phyloP scores from a whole-genome alignment of 129 eudicot genomes.

The Flaveria bidentis region DNA sequence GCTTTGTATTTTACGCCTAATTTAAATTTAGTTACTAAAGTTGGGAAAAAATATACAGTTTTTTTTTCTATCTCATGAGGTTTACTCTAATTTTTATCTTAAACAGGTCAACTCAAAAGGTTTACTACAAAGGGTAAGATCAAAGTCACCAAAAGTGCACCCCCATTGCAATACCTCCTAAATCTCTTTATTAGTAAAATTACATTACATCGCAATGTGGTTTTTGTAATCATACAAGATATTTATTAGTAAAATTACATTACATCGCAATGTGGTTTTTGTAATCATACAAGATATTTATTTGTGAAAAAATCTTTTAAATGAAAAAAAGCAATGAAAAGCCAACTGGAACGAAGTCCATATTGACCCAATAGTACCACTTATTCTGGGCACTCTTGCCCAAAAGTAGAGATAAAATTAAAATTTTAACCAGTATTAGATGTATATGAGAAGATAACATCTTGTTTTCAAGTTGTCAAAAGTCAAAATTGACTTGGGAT shows the following conservation, averaged over 20 bases:
- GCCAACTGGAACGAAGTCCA: not conserved
- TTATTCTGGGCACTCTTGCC: conserved; percentile 8
- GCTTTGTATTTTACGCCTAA: not conserved
- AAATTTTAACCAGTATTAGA: not conserved
- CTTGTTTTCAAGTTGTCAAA: not conserved
- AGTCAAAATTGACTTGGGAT: not conserved
- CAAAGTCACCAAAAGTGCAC: too few species aligned
- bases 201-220: not conserved
- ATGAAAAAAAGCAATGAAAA: not conserved
- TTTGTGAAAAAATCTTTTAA: not conserved
- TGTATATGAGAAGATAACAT: not conserved
- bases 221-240: not conserved
- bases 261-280: not conserved
- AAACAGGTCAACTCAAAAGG: too few species aligned
- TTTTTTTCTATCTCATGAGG: too few species aligned
- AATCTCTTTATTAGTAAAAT: not conserved
- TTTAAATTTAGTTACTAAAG: not conserved
- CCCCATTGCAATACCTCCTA: too few species aligned
- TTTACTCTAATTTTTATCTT: too few species aligned
- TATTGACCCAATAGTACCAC: not conserved
- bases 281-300: not conserved
- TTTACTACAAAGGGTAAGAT: too few species aligned
- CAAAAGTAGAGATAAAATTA: not conserved
- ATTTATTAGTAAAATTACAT: not conserved
- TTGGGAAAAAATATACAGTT: too few species aligned